These are phyloP conservation scores for Gypsophila paniculata DNA, from an alignment of 179 eudicot genomes.

Conservation along the genomic window DNA sequence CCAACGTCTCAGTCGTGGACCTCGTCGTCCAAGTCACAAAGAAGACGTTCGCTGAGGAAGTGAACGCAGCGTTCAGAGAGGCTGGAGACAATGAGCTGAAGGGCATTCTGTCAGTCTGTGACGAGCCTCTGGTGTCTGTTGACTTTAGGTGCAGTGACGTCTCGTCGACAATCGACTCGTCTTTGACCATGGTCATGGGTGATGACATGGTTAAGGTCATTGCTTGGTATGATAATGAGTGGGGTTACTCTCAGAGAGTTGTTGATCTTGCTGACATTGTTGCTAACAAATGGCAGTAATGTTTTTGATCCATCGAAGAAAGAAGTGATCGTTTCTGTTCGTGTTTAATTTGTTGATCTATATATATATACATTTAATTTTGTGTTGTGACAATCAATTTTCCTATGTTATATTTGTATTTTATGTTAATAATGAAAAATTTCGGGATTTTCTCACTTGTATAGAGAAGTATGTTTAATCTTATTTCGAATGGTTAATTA, in stretches of 20 bases:
- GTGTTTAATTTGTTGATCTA: slow-evolving; percentile 9
- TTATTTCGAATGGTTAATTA: not conserved
- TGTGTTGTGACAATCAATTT: slow-evolving; percentile 11
- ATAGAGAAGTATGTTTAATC: slow-evolving; percentile 6
- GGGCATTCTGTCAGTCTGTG: slow-evolving; percentile 83
- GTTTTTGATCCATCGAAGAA: no score
- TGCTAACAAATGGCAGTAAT: slow-evolving; percentile 80
- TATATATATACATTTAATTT: slow-evolving; percentile 8
- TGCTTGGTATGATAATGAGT: slow-evolving; percentile 97
- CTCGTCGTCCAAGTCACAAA: slow-evolving; percentile 89
- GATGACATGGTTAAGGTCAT: slow-evolving; percentile 98
- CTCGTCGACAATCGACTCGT: slow-evolving; percentile 85
- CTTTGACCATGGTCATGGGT: slow-evolving; percentile 97
- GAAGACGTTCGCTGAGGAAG: slow-evolving; percentile 97
- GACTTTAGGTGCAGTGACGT: slow-evolving; percentile 89
- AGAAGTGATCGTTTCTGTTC: not conserved
- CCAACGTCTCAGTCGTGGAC: slow-evolving; percentile 96
- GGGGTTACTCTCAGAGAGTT: slow-evolving; percentile 99
- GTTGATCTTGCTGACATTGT: slow-evolving; percentile 96
- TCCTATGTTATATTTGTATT: slow-evolving; percentile 14
- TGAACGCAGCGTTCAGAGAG: slow-evolving; percentile 90
- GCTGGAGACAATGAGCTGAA: slow-evolving; percentile 75
- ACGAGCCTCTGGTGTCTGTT: slow-evolving; percentile 88
- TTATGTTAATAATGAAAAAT: slow-evolving; percentile 12
- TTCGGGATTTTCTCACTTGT: slow-evolving; percentile 13